Conservation (phyloP, 345 rosid genomes). For the Pseudoturritis turrita region DNA sequence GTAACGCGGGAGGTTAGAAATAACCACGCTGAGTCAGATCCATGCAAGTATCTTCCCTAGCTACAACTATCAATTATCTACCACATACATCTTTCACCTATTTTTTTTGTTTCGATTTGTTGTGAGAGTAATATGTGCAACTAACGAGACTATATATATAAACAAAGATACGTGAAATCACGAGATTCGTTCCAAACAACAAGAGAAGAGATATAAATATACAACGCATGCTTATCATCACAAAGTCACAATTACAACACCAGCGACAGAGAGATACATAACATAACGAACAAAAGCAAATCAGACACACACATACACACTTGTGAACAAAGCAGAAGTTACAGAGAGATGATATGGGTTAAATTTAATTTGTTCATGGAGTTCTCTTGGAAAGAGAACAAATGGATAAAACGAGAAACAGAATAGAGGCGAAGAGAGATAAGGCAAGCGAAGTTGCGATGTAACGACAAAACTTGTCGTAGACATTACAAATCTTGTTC, state of each 20-base stretch:
- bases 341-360: neutral
- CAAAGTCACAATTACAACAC: neutral
- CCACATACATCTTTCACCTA: too few species aligned
- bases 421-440: slow-evolving; percentile 48
- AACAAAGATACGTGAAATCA: neutral
- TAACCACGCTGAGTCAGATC: too few species aligned
- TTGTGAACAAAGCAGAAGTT: neutral
- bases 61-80: too few species aligned
- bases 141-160: neutral
- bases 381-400: slow-evolving; percentile 39
- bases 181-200: neutral
- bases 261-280: neutral
- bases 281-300: neutral
- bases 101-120: too few species aligned
- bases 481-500: slow-evolving; percentile 52
- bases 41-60: too few species aligned
- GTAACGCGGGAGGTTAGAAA: too few species aligned
- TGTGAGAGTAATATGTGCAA: neutral
- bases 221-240: neutral
- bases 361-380: neutral
- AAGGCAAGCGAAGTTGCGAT: slow-evolving; percentile 41
- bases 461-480: slow-evolving; percentile 62
- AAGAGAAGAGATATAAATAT: neutral
- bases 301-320: neutral
- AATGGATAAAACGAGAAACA: slow-evolving; percentile 52